Base-by-base conservation (phyloP, 1,284 basidiomycete species). In the Microstroma glucosiphilum region DNA sequence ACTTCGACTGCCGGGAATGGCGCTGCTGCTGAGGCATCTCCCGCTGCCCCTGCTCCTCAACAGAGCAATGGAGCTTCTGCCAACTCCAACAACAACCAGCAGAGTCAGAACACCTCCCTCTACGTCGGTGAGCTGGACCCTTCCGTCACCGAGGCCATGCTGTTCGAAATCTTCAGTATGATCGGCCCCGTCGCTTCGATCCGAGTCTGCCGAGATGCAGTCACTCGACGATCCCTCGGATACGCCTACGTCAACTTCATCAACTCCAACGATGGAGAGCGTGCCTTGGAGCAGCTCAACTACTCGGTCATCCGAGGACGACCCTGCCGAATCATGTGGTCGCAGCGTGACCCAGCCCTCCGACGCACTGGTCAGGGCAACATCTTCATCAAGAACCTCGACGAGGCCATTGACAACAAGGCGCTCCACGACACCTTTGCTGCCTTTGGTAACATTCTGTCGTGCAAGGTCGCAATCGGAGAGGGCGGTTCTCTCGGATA, bases 101-200 rank as follows among this genome's bases (percentile, higher is more conserved):
- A 58, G 40, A 59, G 59, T 57, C 65, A 70, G 62, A 80, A 78
- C 71, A 81, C 93, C 43, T 96, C 92, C 66, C 90, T 99, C 78
- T 98, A 99, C 83, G 96, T 98, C 69, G 96, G 96, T 70, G 96
- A 99, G 84, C 89, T 99, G 74, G 96, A 98, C 83, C 88, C 89
- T 72, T 89, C 89, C 70, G 94, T 99, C 81, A 92, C 93, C 59
- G 96, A 99, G 85, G 94, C 96, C 67, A 97, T 97, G 91, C 86
- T 99, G 65, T 99, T 97, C 80, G 96, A 98, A 85, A 98, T 99
- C 81, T 99, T 99, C 86, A 96, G 94, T 82, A 96, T 98, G 91
- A 92, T 98, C 82, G 96, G 96, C 63, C 93, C 94, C 62, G 96
- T 99, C 70, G 92, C 92, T 66, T 93, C 91, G 82, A 98, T 99